phyloP scores from a whole-genome alignment of 2,329 filamentous ascomycete genomes.

The Trichoderma asperellum region DNA sequence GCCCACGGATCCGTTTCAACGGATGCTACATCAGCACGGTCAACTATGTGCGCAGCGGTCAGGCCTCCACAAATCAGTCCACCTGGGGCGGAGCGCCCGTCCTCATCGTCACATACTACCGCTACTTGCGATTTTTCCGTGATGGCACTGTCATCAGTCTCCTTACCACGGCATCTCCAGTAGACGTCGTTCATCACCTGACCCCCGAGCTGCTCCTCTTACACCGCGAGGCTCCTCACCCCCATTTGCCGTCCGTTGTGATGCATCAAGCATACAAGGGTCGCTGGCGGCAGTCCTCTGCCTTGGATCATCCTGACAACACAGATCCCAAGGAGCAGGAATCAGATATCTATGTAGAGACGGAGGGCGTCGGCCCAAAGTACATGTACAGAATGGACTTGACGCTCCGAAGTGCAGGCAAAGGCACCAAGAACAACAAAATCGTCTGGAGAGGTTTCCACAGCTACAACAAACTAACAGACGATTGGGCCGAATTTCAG shows the following conservation, averaged over 20 bases:
- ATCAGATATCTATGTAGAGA: conserved; percentile 79
- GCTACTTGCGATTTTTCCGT: conserved; percentile 92
- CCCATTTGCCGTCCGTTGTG: conserved; percentile 50
- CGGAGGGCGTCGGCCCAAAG: conserved; percentile 75
- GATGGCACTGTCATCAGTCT: conserved; percentile 84
- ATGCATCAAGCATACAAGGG: conserved; percentile 71
- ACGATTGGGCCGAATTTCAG: conserved; percentile 85
- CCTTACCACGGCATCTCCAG: conserved; percentile 77
- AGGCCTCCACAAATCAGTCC: conserved; percentile 68
- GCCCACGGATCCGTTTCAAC: conserved; percentile 89
- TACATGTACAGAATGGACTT: conserved; percentile 88
- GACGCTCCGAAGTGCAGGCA: conserved; percentile 65
- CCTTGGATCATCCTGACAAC: conserved; percentile 38
- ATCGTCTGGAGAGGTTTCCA: conserved; percentile 87
- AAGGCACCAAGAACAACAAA: conserved; percentile 78
- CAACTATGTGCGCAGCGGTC: conserved; percentile 88
- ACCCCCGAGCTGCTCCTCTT: conserved; percentile 68
- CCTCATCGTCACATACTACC: conserved; percentile 97
- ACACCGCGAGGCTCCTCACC: conserved; percentile 43
- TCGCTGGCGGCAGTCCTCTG: conserved; percentile 54
- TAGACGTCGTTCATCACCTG: conserved; percentile 85
- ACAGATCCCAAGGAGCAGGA: conserved; percentile 47
- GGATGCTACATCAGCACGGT: conserved; percentile 96
- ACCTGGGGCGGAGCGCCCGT: conserved; percentile 78
- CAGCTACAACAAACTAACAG: conserved; percentile 86